Evolutionary conservation across 306 rosid species (phyloP), one percentile per base, ranked within the genome.

Genomic region (Cucurbita ficifolia): DNA sequence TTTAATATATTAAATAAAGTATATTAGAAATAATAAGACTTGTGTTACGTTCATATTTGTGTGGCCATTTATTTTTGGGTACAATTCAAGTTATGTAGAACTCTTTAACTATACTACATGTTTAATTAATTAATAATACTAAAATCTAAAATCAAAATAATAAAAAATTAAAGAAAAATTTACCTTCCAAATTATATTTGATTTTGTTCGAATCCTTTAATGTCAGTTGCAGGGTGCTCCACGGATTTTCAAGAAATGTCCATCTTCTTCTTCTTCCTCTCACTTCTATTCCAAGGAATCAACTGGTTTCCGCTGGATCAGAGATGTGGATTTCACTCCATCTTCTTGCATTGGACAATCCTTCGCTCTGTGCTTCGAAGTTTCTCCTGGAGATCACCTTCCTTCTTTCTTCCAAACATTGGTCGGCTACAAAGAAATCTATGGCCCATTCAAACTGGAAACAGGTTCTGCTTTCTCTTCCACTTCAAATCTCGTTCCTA

Each of bases 241-340:
- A 46, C 39, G 56, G 7, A 68, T 68, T 14, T 68, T 68, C 40
- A 68, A 14, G 73, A 46, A 68, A 22, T 3, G 4, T 8, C 7
- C 42, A 7, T 46, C 5, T 1, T 12, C 21, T 1, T 68, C 54
- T 46, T 57, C 58, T 18, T 53, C 8, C 3, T 33, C 29, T 17
- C 53, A 4, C 19, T 38, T 4, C 38, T 56, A 29, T 29, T 70
- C 14, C 22, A 42, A 52, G 22, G 45, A 39, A 18, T 17, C 19
- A 4, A 19, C 39, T 56, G 54, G 50, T n/a, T 33, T 11, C 4
- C 14, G 21, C 9, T 81, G 87, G 82, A 70, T 78, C 7, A 56
- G 87, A 18, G 78, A 71, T 36, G 69, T 75, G 12, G 87, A 83
- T 75, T 83, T 83, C 46, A 83, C 87, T 54, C 81, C 77, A n/a